These are phyloP conservation scores for Neocucurbitaria cava DNA, from an alignment of 2,329 filamentous ascomycete species.

Conservation along the genomic window DNA sequence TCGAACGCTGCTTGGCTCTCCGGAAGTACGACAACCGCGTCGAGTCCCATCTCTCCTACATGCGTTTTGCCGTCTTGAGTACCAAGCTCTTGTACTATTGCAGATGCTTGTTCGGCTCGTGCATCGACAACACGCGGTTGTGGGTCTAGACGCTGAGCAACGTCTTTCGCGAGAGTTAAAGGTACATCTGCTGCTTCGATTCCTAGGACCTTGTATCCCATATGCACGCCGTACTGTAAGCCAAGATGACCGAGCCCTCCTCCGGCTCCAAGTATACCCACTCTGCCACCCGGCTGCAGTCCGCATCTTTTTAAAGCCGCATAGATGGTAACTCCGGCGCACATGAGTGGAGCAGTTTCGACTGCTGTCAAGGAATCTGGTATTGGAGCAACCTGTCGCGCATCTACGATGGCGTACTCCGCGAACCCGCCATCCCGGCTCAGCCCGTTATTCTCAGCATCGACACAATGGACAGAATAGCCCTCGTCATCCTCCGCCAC, in stretches of 20 bases:
- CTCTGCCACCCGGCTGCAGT: slow-evolving; percentile 39
- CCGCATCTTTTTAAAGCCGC: slow-evolving; percentile 49
- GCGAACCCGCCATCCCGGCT: slow-evolving; percentile 50
- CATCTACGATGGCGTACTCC: slow-evolving; percentile 54
- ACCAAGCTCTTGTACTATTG: slow-evolving; percentile 44
- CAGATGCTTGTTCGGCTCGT: slow-evolving; percentile 37
- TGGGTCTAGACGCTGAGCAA: slow-evolving; percentile 26
- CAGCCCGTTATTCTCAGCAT: slow-evolving; percentile 40
- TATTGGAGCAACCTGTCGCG: slow-evolving; percentile 46
- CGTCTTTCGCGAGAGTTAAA: slow-evolving; percentile 43
- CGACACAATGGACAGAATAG: slow-evolving; percentile 52
- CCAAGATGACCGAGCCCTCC: slow-evolving; percentile 43
- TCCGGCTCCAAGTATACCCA: slow-evolving; percentile 52
- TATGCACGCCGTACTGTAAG: slow-evolving; percentile 36
- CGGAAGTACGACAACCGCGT: slow-evolving; percentile 56
- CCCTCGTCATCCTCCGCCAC: slow-evolving; percentile 46
- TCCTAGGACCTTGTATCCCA: slow-evolving; percentile 48
- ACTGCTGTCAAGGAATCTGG: slow-evolving; percentile 45
- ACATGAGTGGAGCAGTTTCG: slow-evolving; percentile 53
- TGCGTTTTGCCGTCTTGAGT: slow-evolving; percentile 45
- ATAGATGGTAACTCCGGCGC: slow-evolving; percentile 53
- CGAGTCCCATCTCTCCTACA: slow-evolving; percentile 53
- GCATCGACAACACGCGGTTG: slow-evolving; percentile 51
- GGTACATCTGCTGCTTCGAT: slow-evolving; percentile 50
- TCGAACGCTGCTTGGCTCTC: slow-evolving; percentile 58